Base-by-base conservation (phyloP, 192 early-diverging fungal genomes). In the Entrophospora sp. region DNA sequence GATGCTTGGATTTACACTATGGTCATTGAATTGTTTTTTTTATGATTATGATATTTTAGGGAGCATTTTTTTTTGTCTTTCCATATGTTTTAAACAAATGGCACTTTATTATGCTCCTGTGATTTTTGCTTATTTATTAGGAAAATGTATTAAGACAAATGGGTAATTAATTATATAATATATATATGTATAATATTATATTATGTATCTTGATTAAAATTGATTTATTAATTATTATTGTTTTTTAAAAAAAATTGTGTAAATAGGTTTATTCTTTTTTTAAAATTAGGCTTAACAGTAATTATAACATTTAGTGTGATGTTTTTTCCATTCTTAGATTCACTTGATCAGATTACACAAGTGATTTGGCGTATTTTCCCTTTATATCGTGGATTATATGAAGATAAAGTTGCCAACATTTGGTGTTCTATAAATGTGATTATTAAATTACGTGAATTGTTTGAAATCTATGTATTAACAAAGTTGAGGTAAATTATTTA, bases 391-490 rank as follows among this genome's bases (percentile, higher is more conserved):
- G 96, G 96, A 0, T 74, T 99, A 14, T 99, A 94, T 73, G 95
- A 99, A 71, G 96, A 99, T 78, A 99, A 99, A 72, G 96, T 99
- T 2, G 94, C 93, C 38, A 99, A 96, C 67, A 68, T 99, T 7
- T 99, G 96, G 96, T 99, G 96, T 69, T 90, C 94, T 0, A 40
- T 93, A 2, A 95, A 88, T 46, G 82, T 96, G 2, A 75, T 84
- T 9, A 68, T 99, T 64, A 97, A 97, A 64, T 65, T 96, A 46
- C 87, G 90, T 9, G 73, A 82, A 5, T 62, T 90, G 16, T 85
- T 91, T 62, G 68, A 73, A 16, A 61, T 86, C 24, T 69, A 82
- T 31, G 36, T 76, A 4, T 79, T 94, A 1, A 73, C 92, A 13
- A 77, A 80, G 22, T 61, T 94, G 18, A 91, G 87, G 89, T 88